These are phyloP conservation scores for Gyromitra esculenta DNA, from an alignment of 2,329 filamentous ascomycete species.

Conservation along the genomic window DNA sequence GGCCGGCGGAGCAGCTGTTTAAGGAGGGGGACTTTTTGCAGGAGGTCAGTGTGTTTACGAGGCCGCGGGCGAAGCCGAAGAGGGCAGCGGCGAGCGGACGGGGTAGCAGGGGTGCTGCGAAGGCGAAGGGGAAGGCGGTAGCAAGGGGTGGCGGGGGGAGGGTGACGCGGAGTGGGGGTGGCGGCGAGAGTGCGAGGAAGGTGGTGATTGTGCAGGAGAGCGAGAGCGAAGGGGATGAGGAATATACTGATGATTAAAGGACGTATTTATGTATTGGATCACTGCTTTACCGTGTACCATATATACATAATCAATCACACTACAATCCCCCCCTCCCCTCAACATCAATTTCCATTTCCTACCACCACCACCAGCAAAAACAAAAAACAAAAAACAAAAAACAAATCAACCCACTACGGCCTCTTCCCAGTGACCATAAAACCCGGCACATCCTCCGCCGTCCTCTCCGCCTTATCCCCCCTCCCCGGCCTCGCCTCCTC, in stretches of 20 bases:
- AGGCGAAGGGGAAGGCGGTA: neutral
- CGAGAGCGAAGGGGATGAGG: constrained; percentile 30
- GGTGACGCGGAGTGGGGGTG: neutral
- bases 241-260: constrained; percentile 26
- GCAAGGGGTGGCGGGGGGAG: neutral
- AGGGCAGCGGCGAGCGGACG: neutral
- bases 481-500: constrained; percentile 2
- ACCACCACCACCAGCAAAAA: no score
- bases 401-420: neutral
- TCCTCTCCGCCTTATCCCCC: constrained; percentile 8
- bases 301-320: neutral
- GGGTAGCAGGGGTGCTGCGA: neutral
- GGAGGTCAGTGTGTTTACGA: neutral
- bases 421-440: neutral
- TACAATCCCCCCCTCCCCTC: neutral
- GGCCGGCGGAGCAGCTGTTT: constrained; percentile 37
- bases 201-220: constrained; percentile 17
- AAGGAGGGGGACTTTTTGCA: constrained; percentile 37
- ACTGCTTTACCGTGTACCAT: neutral
- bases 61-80: neutral
- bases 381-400: no score
- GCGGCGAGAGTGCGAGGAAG: neutral
- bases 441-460: constrained; percentile 14
- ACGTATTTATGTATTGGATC: neutral
- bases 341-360: neutral